Percentiles rank a stretch among this genome's conserved stretches.
phyloP scores from a whole-genome alignment of 371 early-diverging fungal species.

The Lichtheimia corymbifera region DNA sequence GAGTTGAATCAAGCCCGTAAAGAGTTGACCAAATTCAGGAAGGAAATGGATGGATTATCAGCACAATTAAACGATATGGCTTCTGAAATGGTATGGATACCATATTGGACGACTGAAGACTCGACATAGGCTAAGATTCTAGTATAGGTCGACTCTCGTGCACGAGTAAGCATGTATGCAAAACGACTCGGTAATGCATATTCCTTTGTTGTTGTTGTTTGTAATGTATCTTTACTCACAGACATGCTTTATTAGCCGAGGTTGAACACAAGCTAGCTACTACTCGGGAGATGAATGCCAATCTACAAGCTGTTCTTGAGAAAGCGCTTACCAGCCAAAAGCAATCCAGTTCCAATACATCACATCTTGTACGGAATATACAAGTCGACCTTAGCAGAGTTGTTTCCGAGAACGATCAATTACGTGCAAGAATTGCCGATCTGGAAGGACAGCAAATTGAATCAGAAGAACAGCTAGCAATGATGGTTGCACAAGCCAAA shows the following conservation, averaged over 20 bases:
- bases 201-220: background rate
- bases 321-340: conserved; percentile 62
- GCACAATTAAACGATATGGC: conserved; percentile 69
- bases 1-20: conserved; percentile 63
- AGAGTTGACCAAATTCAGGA: conserved; percentile 60
- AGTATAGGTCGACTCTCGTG: conserved; percentile 50
- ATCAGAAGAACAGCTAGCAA: conserved; percentile 59
- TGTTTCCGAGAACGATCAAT: conserved; percentile 60
- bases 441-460: conserved; percentile 63
- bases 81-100: conserved; percentile 52
- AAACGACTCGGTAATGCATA: conserved; percentile 46
- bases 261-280: conserved; percentile 65
- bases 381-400: conserved; percentile 67
- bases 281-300: conserved; percentile 65
- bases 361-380: conserved; percentile 62
- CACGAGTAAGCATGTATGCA: conserved; percentile 62
- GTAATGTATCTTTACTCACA: background rate
- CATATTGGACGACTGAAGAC: background rate
- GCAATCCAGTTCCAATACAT: conserved; percentile 60
- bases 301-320: conserved; percentile 57
- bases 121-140: background rate
- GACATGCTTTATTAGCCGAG: conserved; percentile 33
- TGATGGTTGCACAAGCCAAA: conserved; percentile 65
- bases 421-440: conserved; percentile 61
- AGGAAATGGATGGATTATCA: conserved; percentile 63